phyloP scores from a whole-genome alignment of 345 rosid genomes.

The Lumnitzera racemosa region DNA sequence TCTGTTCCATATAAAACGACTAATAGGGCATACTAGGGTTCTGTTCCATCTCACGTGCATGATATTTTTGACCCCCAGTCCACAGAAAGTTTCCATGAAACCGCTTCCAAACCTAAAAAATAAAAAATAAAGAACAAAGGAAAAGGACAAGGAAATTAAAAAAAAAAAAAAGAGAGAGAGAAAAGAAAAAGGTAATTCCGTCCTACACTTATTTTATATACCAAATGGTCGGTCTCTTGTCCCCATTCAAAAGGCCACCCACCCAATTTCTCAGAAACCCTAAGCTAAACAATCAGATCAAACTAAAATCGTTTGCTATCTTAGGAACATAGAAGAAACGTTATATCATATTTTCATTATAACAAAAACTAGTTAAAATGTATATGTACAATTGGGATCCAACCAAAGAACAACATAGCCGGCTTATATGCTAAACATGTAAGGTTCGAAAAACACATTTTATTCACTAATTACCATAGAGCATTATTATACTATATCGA shows the following conservation, averaged over 20 bases:
- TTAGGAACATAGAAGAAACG: too few species aligned
- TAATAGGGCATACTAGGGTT: too few species aligned
- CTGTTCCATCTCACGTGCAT: too few species aligned
- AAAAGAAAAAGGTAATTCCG: neutral
- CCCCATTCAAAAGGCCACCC: slow-evolving; percentile 9
- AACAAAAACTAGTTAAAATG: too few species aligned
- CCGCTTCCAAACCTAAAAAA: slow-evolving; percentile 4
- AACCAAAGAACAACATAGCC: neutral
- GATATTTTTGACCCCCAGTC: neutral
- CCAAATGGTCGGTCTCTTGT: slow-evolving; percentile 24
- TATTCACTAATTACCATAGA: too few species aligned
- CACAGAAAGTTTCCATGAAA: slow-evolving; percentile 13
- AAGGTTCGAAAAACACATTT: too few species aligned
- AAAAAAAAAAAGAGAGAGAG: too few species aligned
- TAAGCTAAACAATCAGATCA: neutral
- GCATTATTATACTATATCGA: too few species aligned
- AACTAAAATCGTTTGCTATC: too few species aligned
- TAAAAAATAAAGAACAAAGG: neutral
- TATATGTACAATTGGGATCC: neutral
- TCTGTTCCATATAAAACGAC: too few species aligned
- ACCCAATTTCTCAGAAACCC: slow-evolving; percentile 13
- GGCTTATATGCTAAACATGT: neutral
- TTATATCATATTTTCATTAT: too few species aligned
- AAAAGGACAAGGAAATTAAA: too few species aligned
- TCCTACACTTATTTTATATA: slow-evolving; percentile 12